Evolutionary conservation across 805 yeast genomes (phyloP).

Genomic region (Kregervanrija pseudodelftensis): DNA sequence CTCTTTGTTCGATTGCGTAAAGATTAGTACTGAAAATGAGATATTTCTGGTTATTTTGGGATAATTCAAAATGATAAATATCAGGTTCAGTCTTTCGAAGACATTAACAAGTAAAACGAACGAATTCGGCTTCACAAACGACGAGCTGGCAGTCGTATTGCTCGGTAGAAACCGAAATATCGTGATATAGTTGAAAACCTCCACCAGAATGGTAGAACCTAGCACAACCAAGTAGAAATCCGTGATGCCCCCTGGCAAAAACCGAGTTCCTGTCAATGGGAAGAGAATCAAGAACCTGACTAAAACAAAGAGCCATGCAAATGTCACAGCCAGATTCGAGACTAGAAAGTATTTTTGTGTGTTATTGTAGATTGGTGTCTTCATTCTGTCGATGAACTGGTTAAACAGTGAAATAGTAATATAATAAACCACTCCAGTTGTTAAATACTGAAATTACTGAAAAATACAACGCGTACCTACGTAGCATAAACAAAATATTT

Average conservation of each 20-base stretch:
- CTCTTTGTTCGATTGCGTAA: conserved; percentile 18
- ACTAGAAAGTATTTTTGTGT: conserved; percentile 19
- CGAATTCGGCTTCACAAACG: conserved; percentile 11
- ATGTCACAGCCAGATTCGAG: conserved; percentile 24
- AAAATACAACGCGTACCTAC: too few species aligned
- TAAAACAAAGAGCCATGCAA: conserved; percentile 43
- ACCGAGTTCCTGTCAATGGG: conserved; percentile 59
- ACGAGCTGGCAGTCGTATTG: conserved; percentile 7
- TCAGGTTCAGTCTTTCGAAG: conserved; percentile 10
- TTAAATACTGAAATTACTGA: too few species aligned
- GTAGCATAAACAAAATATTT: too few species aligned
- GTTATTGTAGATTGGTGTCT: conserved; percentile 13
- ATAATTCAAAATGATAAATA: conserved; percentile 16
- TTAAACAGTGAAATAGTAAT: too few species aligned
- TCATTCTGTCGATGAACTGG: too few species aligned
- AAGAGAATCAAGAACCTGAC: conserved; percentile 44
- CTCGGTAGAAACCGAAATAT: conserved; percentile 12
- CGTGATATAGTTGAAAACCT: conserved; percentile 14
- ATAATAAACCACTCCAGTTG: too few species aligned
- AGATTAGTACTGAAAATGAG: conserved; percentile 17
- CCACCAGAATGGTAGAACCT: conserved; percentile 10
- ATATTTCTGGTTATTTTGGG: conserved; percentile 22
- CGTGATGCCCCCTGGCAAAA: conserved; percentile 66
- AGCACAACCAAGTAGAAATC: conserved; percentile 39
- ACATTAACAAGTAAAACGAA: conserved; percentile 7